Evolutionary conservation across 495 filamentous ascomycete genomes (phyloP), one percentile per base, ranked within the genome.

Genomic region (Aspergillus taichungensis): DNA sequence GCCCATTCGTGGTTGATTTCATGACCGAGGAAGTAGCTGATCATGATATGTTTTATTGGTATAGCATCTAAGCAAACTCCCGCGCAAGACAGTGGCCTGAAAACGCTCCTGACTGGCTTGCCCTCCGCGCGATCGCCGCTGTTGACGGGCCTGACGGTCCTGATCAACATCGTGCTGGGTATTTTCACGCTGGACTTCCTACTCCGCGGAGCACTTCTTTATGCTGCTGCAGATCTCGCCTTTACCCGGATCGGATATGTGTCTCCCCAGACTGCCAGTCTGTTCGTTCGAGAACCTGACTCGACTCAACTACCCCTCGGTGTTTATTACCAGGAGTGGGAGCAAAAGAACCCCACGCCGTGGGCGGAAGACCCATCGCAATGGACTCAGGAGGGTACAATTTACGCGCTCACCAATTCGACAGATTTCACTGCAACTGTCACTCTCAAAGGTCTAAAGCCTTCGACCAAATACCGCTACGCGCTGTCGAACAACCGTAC

Each of bases 161-260:
- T 77, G 14, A 75, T 92, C 55, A 97, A 96, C 59, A 47, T 76
- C 27, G 58, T 74, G 1, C 69, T 88, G 13, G 70, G 86, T 10
- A 61, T 78, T 8, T 73, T 88, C 51, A 73, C 81, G 0, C 69
- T 80, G 30, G 92, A 98, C 58, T 72, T 88, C 34, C 71, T 89
- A 8, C 84, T 84, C 51, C 75, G 83, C 10, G 85, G 82, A 5
- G 69, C 74, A 8, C 62, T 81, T 34, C 70, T 83, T 33, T 72
- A 95, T 59, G 77, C 80, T 0, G 80, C 66, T 14, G 59, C 83
- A n/a, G 82, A 94, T 50, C 73, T 92, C 8, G 80, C 87, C 0
- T 94, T 98, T 55, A 82, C 82, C 12, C 74, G 91, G 10, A 68
- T 94, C 29, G 92, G 92, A 10, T 88, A 90, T 60, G 82, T 96